Base-by-base conservation (phyloP, 345 rosid genomes). In the Anacardium occidentale region DNA sequence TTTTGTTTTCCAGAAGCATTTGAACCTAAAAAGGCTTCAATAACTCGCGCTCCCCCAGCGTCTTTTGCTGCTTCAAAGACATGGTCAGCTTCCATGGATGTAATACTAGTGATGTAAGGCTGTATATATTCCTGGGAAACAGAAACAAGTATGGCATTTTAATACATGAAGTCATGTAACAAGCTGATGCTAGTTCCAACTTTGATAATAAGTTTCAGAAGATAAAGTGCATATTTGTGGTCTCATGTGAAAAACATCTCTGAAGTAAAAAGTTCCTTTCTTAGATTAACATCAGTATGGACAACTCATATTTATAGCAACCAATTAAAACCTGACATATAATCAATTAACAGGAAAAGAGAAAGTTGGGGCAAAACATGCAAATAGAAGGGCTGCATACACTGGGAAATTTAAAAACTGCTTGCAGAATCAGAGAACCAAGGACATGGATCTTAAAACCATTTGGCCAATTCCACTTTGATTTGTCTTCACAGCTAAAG, bases 341-440 rank as follows among this genome's bases (percentile, higher is more conserved):
- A 32, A 20, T 68, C 20, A 24, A 61, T 34, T 17, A 18, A 44
- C 4, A 20, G 37, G 58, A 22, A 69, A 48, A 24, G 21, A 40
- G 24, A 62, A 51, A 66, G 50, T 50, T 7, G 54, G 3, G 11
- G n/a, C 52, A 62, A 7, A 63, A 47, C 14, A 21, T 51, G 58
- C 26, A 75, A 40, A 21, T 12, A 73, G 64, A 64, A 75, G 65
- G 68, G 79, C 45, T 71, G 73, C 98, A 47, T 91, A 92, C 98
- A 80, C 87, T 86, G 72, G 80, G 85, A 78, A 86, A 88, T 83
- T 76, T 88, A 77, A 95, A 92, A 79, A 95, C 75, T 64, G 87
- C 80, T 80, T 95, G 98, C 67, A 95, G 94, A 77, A 95, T 92
- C 75, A 92, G 78, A 79, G 94, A 92, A 69, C 98, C 99, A 85